Conservation (phyloP, 2,329 filamentous ascomycete genomes). For the Fusarium tjaetaba region DNA sequence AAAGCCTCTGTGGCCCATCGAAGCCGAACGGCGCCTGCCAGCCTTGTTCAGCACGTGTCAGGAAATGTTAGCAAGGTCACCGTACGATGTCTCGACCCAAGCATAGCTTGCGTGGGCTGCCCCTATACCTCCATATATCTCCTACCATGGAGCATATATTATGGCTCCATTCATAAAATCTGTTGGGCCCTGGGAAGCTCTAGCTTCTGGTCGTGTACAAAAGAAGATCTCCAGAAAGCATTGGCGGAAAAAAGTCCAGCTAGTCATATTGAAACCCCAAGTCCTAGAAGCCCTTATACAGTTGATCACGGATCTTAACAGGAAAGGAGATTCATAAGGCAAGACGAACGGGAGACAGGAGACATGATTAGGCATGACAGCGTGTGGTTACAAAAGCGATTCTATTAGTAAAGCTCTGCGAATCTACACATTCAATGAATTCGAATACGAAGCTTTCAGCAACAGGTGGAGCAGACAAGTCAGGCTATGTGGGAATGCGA, state of each 20-base stretch:
- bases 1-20: neutral
- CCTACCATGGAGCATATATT: neutral
- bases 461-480: neutral
- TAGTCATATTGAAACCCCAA: neutral
- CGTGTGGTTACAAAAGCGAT: neutral
- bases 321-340: neutral
- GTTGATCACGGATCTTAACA: neutral
- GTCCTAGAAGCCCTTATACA: neutral
- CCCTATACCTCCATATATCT: neutral
- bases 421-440: neutral
- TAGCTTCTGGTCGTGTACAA: neutral
- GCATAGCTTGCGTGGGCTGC: neutral
- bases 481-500: neutral
- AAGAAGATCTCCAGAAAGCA: neutral
- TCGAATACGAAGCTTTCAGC: neutral
- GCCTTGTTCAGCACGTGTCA: neutral
- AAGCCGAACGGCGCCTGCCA: neutral
- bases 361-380: neutral
- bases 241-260: neutral
- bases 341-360: neutral
- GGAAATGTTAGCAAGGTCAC: neutral
- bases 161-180: neutral
- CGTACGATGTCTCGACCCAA: neutral
- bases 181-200: no score
- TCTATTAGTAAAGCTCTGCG: neutral